These are phyloP conservation scores for Candida dajiaensis DNA, from an alignment of 805 yeast genomes.

Conservation along the genomic window DNA sequence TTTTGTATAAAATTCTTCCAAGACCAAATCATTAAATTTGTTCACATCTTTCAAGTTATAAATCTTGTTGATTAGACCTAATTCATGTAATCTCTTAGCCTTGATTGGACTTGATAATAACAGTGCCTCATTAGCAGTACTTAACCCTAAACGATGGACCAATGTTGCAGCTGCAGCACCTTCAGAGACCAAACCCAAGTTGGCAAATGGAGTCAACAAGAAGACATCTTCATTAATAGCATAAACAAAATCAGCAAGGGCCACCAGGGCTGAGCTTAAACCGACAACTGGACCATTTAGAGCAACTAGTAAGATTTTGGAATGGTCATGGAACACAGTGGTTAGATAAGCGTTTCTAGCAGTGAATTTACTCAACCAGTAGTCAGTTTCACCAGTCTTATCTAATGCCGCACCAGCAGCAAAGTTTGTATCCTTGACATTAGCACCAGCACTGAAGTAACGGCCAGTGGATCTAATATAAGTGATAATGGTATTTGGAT, in stretches of 20 bases:
- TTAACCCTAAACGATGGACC: constrained; percentile 64
- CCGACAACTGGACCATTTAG: constrained; percentile 89
- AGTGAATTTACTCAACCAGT: constrained; percentile 55
- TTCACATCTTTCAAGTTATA: constrained; percentile 39
- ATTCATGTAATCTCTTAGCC: constrained; percentile 47
- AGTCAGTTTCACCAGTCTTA: constrained; percentile 23
- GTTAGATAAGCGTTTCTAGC: constrained; percentile 69
- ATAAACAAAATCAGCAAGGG: constrained; percentile 73
- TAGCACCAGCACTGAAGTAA: constrained; percentile 83
- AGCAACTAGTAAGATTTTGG: constrained; percentile 64
- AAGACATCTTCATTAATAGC: constrained; percentile 53
- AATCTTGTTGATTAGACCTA: constrained; percentile 59
- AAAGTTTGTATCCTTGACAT: constrained; percentile 36
- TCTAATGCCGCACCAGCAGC: constrained; percentile 8
- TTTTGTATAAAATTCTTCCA: constrained; percentile 31
- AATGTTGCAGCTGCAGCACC: constrained; percentile 71
- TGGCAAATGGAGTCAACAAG: constrained; percentile 71
- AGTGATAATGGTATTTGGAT: constrained; percentile 58
- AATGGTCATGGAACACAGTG: constrained; percentile 61
- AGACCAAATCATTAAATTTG: constrained; percentile 40
- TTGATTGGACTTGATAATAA: constrained; percentile 60
- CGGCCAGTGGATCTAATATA: constrained; percentile 65
- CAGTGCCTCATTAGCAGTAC: constrained; percentile 67
- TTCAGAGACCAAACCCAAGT: constrained; percentile 77
- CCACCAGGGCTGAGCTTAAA: constrained; percentile 63